Base-by-base conservation (phyloP, 768 basidiomycete genomes). In the Suillus subaureus region DNA sequence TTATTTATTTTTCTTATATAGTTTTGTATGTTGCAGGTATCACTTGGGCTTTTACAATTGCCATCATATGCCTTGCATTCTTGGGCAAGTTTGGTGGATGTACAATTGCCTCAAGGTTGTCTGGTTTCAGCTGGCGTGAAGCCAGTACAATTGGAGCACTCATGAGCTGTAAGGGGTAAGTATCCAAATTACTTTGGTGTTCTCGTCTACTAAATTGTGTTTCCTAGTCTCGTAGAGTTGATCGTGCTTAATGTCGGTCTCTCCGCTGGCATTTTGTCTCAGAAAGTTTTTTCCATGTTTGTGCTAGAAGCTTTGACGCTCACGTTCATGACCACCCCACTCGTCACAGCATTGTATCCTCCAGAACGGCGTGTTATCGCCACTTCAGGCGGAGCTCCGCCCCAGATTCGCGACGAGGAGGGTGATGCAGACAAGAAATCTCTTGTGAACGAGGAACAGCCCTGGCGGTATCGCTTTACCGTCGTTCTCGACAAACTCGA, bases 211-310 rank as follows among this genome's bases (percentile, higher is more conserved):
- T 72, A 18, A 71, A 35, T 21, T 15, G 7, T 47, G 21, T 42
- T 12, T 21, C 57, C 9, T 62, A 93, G 91, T 28, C 83, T 97
- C 6, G 92, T 98, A 12, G 96, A 97, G 73, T 82, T 98, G 21
- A 97, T 99, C 70, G 96, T 99, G 4, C 88, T 99, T 67, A 99
- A 99, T 71, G 93, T 99, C 67, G 96, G 97, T 4, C 81, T 97
- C 2, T 80, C 84, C 3, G 94, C 93, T 4, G 87, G 87, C 0
- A 95, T 97, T 61, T 81, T 99, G 28, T 84, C 88, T 1, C 82
- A 71, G 64, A 84, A 84, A 31, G 91, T 97, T 8, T 96, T 98
- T 78, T 92, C 94, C 0, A 98, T 97, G 94, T 96, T 98, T 71
- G 94, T 98, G 47, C 81, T 98, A 23, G 91, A 92, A 72, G 91